Conservation (phyloP, 495 filamentous ascomycete genomes). For the Aspergillus bertholletiae region DNA sequence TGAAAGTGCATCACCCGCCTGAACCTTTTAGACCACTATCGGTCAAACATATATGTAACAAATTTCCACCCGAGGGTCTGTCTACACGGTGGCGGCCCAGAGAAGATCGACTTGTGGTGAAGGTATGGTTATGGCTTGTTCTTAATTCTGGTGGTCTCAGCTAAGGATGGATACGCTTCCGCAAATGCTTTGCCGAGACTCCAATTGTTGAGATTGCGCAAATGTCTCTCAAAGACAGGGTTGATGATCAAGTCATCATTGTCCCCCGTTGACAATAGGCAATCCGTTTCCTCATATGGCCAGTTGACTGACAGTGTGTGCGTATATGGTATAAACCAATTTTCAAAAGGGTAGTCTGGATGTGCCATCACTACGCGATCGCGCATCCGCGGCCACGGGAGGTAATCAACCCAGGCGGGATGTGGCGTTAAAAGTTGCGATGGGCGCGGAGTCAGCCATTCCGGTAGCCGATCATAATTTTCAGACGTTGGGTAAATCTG, state of each 20-base stretch:
- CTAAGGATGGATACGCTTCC: conserved; percentile 56
- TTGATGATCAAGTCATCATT: conserved; percentile 66
- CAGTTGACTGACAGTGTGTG: conserved; percentile 70
- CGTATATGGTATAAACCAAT: conserved; percentile 78
- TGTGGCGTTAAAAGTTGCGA: conserved; percentile 61
- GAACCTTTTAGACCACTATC: not conserved
- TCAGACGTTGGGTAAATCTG: conserved; percentile 68
- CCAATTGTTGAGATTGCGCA: conserved; percentile 69
- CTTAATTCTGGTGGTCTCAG: conserved; percentile 50
- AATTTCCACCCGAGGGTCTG: not conserved
- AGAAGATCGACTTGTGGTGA: not conserved
- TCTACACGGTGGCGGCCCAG: not conserved
- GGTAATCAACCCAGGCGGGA: conserved; percentile 73
- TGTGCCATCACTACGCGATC: conserved; percentile 52
- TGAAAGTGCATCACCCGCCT: not conserved
- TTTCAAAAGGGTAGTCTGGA: conserved; percentile 59
- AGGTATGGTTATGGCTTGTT: conserved; percentile 11
- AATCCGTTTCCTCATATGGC: conserved; percentile 67
- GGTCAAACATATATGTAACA: not conserved
- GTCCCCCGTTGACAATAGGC: conserved; percentile 52
- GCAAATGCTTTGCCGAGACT: conserved; percentile 67
- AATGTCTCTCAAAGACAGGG: conserved; percentile 73
- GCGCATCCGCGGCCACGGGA: conserved; percentile 73
- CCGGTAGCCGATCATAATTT: conserved; percentile 68
- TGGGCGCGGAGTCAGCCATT: conserved; percentile 59